These are phyloP conservation scores for Sphagnum fallax DNA, from an alignment of 228 moss, liverwort and hornwort genomes.

Conservation along the genomic window DNA sequence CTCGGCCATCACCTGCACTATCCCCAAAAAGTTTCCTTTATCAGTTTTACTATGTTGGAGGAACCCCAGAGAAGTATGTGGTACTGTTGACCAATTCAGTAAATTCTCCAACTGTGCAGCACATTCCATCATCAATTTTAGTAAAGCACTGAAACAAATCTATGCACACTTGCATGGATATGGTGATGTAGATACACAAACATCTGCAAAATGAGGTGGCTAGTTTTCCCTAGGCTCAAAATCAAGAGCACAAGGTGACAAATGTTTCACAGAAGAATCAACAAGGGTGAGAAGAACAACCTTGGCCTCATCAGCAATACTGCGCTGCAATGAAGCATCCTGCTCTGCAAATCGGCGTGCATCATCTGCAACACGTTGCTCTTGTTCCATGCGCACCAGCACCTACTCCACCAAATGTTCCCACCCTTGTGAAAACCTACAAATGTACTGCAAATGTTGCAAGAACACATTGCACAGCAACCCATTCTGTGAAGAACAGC, in stretches of 20 bases:
- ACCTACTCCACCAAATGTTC: slow-evolving; percentile 24
- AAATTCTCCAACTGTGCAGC: background rate
- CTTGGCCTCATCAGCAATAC: slow-evolving; percentile 38
- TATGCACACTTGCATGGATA: background rate
- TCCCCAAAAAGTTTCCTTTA: background rate
- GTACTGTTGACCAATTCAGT: background rate
- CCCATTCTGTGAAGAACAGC: background rate
- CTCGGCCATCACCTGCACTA: slow-evolving; percentile 47
- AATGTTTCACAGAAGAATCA: background rate
- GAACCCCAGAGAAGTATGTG: background rate
- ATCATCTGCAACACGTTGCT: slow-evolving; percentile 67
- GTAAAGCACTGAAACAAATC: background rate
- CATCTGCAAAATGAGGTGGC: too few relatives aligned
- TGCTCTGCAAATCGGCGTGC: slow-evolving; percentile 66
- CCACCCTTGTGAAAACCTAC: background rate
- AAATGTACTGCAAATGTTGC: background rate
- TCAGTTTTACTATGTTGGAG: background rate
- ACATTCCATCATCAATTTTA: background rate
- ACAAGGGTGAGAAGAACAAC: slow-evolving; percentile 26
- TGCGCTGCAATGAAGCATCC: slow-evolving; percentile 61
- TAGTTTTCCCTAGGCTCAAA: background rate
- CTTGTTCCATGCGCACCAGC: slow-evolving; percentile 76
- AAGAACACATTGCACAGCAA: background rate
- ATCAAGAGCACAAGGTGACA: background rate
- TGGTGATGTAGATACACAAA: background rate